Evolutionary conservation across 768 basidiomycete species (phyloP), one percentile per base, ranked within the genome.

Genomic region (Pholiota microspora): DNA sequence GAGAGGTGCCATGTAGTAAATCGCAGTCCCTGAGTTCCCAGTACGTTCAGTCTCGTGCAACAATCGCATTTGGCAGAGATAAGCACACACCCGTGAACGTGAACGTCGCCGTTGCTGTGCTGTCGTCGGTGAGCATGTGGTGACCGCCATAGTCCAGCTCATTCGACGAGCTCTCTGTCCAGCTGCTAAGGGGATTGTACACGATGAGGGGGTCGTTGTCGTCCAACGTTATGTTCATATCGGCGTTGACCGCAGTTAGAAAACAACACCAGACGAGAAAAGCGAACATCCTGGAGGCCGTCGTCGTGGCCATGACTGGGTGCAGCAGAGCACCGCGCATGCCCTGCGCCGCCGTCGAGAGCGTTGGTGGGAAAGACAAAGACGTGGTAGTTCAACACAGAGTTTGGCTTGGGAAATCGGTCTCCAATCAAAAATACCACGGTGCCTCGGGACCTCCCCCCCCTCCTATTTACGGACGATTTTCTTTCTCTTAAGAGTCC

Each of bases 1-100:
- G 10, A 62, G 55, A 10, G 63, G 63, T 0, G 65, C 58, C 44
- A 50, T 59, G 44, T 62, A 67, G 52, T 64, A 64, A 31, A 67
- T 58, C 47, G 63, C 65, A 34, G 57, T 56, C 18, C 65, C 65
- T 67, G 45, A 48, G n/a, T 42, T 7, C 13, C n/a, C 40, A 42
- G 40, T 42, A n/a, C 4, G 8, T 44, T 42, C 44, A 23, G 49
- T 7, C 18, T 25, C n/a, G 49, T 49, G 35, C 36, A 40, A 32
- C 25, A 24, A 36, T 7, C 16, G 9, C 21, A 18, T 9, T 18
- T 18, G 40, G 10, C 10, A 36, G 38, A 40, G 40, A 42, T 42
- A 42, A 42, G 40, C 40, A 42, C 40, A 12, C 12, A 67, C 65
- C 65, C n/a, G 49, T 60, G 25, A 67, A 67, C 7, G 45, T 52